Conservation (phyloP, 2,329 filamentous ascomycete genomes). For the Tolypocladium cylindrosporum region DNA sequence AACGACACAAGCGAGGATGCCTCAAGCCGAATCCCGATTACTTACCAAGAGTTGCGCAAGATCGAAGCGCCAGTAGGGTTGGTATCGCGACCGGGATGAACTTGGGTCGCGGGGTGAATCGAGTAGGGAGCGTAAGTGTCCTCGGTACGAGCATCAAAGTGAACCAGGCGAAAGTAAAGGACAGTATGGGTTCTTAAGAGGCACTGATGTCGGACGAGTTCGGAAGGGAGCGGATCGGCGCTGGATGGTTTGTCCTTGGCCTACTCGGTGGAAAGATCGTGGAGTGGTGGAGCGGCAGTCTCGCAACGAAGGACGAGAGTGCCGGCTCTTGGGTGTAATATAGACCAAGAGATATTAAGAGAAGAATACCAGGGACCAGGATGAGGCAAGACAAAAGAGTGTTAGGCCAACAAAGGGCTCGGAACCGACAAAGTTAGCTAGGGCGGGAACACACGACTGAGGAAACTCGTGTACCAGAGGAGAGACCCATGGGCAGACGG, state of each 20-base stretch:
- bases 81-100: background rate
- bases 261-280: background rate
- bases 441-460: background rate
- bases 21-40: background rate
- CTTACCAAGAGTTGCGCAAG: background rate
- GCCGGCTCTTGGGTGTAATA: background rate
- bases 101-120: background rate
- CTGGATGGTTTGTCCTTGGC: background rate
- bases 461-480: background rate
- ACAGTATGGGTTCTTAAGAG: background rate
- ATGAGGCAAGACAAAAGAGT: background rate
- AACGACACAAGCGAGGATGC: background rate
- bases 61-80: background rate
- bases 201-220: background rate
- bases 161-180: background rate
- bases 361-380: background rate
- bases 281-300: background rate
- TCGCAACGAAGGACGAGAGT: background rate
- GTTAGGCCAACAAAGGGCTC: constrained; percentile 1
- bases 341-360: background rate
- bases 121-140: background rate
- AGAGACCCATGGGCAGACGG: background rate
- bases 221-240: background rate
- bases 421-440: background rate
- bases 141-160: background rate